Evolutionary conservation across 495 filamentous ascomycete genomes (phyloP), one percentile per base, ranked within the genome.

Genomic region (Filosporella fistucella): DNA sequence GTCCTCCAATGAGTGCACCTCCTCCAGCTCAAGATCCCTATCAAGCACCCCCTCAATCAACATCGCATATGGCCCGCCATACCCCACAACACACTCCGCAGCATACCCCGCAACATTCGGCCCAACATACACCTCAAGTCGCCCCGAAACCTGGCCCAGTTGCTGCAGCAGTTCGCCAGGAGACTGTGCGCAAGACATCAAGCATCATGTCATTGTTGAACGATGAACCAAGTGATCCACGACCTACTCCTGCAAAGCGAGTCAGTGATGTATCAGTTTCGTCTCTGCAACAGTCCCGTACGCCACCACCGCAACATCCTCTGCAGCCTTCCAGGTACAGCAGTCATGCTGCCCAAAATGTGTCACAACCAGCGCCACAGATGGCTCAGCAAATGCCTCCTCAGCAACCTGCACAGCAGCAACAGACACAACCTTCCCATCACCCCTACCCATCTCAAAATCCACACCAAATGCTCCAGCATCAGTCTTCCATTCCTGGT

Each of bases 201-300:
- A 80, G 74, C 32, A 78, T 81, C 36, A 76, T 80, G 70, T 76
- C 68, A 22, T 70, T 81, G 40, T 59, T 81, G 22, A 80, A 80
- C 49, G 74, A 77, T 30, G 77, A 81, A 44, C 72, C 77, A 0
- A 71, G 68, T 33, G 77, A 81, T 21, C 74, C 74, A 13, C 35
- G 43, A 16, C 72, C 74, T 9, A 42, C 44, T 42, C 74, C 74
- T 16, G 61, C 69, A 11, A 80, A 78, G 48, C 68, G 73, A 14
- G 49, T 54, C 7, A 53, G 40, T 20, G 55, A 54, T 42, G 30
- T 60, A 3, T 22, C 42, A 5, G 21, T 36, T 2, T 38, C 49
- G 10, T 34, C 52, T 13, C 14, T 51, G 22, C 51, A 49, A 18
- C 24, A 35, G 23, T 48, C 51, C n/a, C 55, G 48, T 16, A 51